These are phyloP conservation scores for Melocanna baccifera DNA, from an alignment of 176 grass and related monocot species.

Conservation along the genomic window DNA sequence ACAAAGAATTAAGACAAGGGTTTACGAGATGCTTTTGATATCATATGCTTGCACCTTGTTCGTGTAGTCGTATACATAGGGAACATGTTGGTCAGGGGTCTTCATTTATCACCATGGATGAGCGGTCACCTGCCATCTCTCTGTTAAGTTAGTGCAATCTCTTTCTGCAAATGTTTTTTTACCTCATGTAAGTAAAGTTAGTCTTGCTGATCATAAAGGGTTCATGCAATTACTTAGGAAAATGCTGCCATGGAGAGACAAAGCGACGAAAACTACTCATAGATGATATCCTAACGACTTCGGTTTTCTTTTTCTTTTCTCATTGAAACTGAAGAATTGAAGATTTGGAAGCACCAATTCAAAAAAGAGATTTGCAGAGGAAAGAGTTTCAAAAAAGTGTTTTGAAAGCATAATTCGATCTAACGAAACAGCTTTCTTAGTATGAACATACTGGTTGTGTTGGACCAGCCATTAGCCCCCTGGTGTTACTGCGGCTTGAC, in stretches of 20 bases:
- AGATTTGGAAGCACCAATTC: neutral
- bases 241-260: neutral
- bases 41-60: no score
- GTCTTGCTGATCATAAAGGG: neutral
- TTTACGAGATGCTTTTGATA: no score
- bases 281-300: neutral
- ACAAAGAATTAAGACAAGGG: no score
- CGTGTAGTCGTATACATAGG: no score
- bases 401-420: neutral
- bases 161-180: constrained; percentile 5
- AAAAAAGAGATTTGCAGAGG: neutral
- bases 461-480: neutral
- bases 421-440: neutral
- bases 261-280: neutral
- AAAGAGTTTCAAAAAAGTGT: neutral
- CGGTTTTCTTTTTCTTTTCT: neutral
- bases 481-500: neutral
- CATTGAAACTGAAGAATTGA: neutral
- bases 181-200: neutral
- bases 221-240: neutral
- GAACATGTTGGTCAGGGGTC: no score
- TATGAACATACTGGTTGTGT: neutral
- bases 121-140: neutral
- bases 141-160: neutral
- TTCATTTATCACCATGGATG: neutral